Percentiles rank a stretch among this genome's conserved stretches.
phyloP scores from a whole-genome alignment of 345 rosid species.

The Camelina hispida region DNA sequence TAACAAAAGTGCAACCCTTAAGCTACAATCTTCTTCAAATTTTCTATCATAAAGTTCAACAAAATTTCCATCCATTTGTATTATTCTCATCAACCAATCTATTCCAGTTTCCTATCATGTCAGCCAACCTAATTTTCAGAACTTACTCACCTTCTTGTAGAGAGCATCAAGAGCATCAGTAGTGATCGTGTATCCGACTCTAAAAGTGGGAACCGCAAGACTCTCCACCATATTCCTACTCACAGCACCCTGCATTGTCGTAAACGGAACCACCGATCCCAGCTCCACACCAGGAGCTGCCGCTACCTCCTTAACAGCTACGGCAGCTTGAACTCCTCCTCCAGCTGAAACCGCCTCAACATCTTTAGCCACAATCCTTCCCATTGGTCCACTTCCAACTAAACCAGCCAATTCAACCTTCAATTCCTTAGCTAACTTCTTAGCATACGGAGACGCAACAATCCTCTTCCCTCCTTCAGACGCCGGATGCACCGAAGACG shows the following conservation, averaged over 20 bases:
- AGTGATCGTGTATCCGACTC: constrained; percentile 85
- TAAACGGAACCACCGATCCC: constrained; percentile 79
- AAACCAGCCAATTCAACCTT: constrained; percentile 71
- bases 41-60: constrained; percentile 16
- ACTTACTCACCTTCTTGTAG: constrained; percentile 72
- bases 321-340: constrained; percentile 15
- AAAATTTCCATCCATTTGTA: neutral
- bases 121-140: neutral
- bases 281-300: constrained; percentile 47
- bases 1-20: neutral
- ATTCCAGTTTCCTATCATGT: neutral
- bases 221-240: constrained; percentile 89
- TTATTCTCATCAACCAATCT: constrained; percentile 1
- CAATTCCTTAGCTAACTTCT: constrained; percentile 86
- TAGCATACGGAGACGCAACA: constrained; percentile 90
- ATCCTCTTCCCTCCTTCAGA: constrained; percentile 86
- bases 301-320: constrained; percentile 37
- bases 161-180: constrained; percentile 90
- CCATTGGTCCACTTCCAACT: constrained; percentile 84
- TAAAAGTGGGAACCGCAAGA: constrained; percentile 78
- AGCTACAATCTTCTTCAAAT: constrained; percentile 2
- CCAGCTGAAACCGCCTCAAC: constrained; percentile 66
- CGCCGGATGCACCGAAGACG: constrained; percentile 68
- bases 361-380: constrained; percentile 96
- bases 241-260: constrained; percentile 90